phyloP scores from a whole-genome alignment of 495 filamentous ascomycete genomes.

The Cryomyces minteri region DNA sequence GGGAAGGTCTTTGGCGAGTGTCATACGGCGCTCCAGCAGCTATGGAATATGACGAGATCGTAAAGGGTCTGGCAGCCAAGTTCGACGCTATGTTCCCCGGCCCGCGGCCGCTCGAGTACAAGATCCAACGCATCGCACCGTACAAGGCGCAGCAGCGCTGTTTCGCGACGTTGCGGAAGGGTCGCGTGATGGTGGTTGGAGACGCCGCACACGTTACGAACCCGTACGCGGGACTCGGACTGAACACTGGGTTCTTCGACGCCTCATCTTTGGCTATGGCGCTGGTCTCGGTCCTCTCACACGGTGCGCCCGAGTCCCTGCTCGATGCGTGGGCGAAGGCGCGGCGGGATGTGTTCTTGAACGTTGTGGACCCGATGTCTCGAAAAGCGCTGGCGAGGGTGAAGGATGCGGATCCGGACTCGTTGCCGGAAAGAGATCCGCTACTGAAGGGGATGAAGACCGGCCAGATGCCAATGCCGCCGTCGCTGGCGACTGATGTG shows the following conservation, averaged over 20 bases:
- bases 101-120: conserved; percentile 5
- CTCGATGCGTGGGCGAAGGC: conserved; percentile 10
- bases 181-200: conserved; percentile 7
- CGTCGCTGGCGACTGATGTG: not conserved
- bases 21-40: conserved; percentile 6
- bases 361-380: conserved; percentile 10
- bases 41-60: conserved; percentile 1
- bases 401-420: conserved; percentile 4
- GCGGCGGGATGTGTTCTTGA: conserved; percentile 9
- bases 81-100: conserved; percentile 8
- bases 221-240: conserved; percentile 9
- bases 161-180: conserved; percentile 2
- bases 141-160: conserved; percentile 8
- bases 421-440: conserved; percentile 7
- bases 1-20: conserved; percentile 7
- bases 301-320: conserved; percentile 4
- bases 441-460: conserved; percentile 4
- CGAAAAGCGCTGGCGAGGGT: conserved; percentile 4
- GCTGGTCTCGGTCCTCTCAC: conserved; percentile 5
- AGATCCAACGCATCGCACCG: conserved; percentile 1
- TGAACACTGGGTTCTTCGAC: conserved; percentile 5
- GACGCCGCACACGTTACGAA: conserved; percentile 9
- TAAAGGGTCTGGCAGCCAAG: conserved; percentile 2
- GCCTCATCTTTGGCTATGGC: conserved; percentile 2
- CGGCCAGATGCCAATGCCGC: not conserved